Conservation (phyloP, 2,329 filamentous ascomycete genomes). For the Botrytis medusae region DNA sequence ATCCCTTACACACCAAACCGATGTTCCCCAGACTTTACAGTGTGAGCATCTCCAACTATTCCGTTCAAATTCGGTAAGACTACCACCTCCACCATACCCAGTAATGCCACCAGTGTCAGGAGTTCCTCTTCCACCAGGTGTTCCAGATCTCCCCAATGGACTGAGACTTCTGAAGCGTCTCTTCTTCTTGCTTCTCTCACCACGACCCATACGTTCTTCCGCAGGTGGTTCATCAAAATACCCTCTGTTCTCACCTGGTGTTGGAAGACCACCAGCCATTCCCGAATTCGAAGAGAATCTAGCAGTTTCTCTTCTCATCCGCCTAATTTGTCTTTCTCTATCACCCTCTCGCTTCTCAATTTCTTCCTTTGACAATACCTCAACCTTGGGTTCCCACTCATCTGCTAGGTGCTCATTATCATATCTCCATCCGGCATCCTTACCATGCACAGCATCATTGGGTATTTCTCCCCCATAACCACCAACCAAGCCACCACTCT, state of each 20-base stretch:
- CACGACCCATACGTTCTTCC: constrained; percentile 85
- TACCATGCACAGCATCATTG: constrained; percentile 82
- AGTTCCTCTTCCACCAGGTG: constrained; percentile 72
- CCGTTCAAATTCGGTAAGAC: constrained; percentile 75
- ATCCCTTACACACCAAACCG: constrained; percentile 93
- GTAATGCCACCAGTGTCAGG: constrained; percentile 77
- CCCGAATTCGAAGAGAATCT: constrained; percentile 85
- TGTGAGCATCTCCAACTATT: constrained; percentile 84
- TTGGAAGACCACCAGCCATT: constrained; percentile 73
- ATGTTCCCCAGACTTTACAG: constrained; percentile 82
- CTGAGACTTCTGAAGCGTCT: constrained; percentile 85
- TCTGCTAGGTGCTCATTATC: constrained; percentile 86
- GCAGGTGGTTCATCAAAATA: constrained; percentile 51
- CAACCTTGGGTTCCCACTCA: constrained; percentile 81
- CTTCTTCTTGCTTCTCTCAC: constrained; percentile 95
- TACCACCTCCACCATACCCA: constrained; percentile 55
- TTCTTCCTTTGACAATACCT: constrained; percentile 85
- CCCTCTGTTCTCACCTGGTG: constrained; percentile 46
- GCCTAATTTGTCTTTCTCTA: constrained; percentile 83
- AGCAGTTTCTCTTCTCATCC: constrained; percentile 85
- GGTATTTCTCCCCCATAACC: constrained; percentile 74
- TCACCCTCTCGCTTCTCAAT: constrained; percentile 97
- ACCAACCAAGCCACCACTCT: constrained; percentile 81
- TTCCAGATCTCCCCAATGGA: constrained; percentile 67
- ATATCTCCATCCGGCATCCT: constrained; percentile 89